Percentiles rank a stretch among this genome's conserved stretches.
Evolutionary conservation across 2,329 filamentous ascomycete species (phyloP).

Genomic region (Dryadomyces quercivorus): DNA sequence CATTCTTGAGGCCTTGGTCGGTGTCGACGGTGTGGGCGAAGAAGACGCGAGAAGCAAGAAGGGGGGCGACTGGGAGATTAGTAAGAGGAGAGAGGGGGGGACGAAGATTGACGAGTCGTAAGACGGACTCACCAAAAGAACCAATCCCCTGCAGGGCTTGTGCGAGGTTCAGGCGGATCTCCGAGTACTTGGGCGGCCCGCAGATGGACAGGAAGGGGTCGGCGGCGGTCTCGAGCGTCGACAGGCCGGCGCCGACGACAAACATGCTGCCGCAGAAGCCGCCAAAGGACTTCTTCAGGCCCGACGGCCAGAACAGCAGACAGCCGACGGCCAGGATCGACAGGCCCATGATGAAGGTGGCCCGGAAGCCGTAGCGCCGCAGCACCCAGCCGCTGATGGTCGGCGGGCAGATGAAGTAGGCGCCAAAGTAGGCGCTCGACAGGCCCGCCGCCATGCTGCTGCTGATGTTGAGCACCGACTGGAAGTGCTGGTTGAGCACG

Average conservation of each 20-base stretch:
- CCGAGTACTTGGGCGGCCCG: constrained; percentile 45
- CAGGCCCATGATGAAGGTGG: constrained; percentile 54
- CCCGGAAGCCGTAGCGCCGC: constrained; percentile 52
- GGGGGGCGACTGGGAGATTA: constrained; percentile 30
- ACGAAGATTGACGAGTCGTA: too few species aligned
- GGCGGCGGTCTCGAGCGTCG: constrained; percentile 45
- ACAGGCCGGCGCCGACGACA: constrained; percentile 24
- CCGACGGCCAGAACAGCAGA: constrained; percentile 46
- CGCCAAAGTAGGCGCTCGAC: constrained; percentile 39
- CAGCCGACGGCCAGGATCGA: constrained; percentile 42
- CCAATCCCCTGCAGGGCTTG: constrained; percentile 48
- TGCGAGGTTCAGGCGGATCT: constrained; percentile 45
- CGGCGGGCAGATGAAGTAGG: constrained; percentile 25
- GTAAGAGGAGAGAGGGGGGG: not conserved
- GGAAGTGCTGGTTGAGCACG: constrained; percentile 38
- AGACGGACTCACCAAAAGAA: constrained; percentile 31
- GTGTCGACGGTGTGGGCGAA: constrained; percentile 41
- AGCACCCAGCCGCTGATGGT: constrained; percentile 39
- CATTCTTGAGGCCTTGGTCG: constrained; percentile 38
- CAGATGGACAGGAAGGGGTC: constrained; percentile 41
- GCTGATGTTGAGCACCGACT: constrained; percentile 30
- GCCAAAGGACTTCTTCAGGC: constrained; percentile 40
- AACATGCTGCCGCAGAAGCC: constrained; percentile 50
- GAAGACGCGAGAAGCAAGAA: constrained; percentile 48
- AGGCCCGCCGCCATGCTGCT: constrained; percentile 32